Percentiles rank a stretch among this genome's conserved stretches.
phyloP scores from a whole-genome alignment of 495 filamentous ascomycete genomes.

The Podospora pseudocomata region DNA sequence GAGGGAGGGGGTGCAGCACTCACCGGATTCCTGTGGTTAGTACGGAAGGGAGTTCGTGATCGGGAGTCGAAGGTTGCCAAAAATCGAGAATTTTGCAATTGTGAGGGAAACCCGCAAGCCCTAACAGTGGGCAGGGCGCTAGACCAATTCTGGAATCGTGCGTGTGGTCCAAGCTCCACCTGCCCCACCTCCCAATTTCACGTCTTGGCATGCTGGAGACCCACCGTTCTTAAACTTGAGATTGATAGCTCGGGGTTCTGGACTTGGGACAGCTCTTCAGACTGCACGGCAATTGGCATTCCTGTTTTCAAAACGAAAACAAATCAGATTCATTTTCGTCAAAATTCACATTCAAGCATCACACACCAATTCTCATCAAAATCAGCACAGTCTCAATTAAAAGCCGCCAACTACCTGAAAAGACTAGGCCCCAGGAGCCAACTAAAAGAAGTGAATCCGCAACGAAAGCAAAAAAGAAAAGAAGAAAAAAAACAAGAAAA shows the following conservation, averaged over 20 bases:
- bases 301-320: no score
- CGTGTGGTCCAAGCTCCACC: constrained; percentile 15
- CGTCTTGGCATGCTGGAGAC: background rate
- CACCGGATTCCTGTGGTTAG: constrained; percentile 35
- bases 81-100: constrained; percentile 28
- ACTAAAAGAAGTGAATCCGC: background rate
- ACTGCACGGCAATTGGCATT: background rate
- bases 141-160: constrained; percentile 14
- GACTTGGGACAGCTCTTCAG: no score
- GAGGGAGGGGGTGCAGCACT: constrained; percentile 18
- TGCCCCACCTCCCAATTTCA: background rate
- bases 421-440: background rate
- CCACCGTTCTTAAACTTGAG: constrained; percentile 8
- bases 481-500: constrained; percentile 14
- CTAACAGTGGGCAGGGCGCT: constrained; percentile 26
- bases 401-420: background rate
- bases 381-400: constrained; percentile 6
- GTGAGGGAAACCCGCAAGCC: constrained; percentile 31
- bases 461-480: background rate
- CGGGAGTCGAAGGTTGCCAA: constrained; percentile 24
- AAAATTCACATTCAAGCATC: background rate
- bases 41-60: constrained; percentile 28
- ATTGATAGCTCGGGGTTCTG: background rate
- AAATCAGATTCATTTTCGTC: no score
- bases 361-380: background rate